These are phyloP conservation scores for Alternaria novae-zelandiae DNA, from an alignment of 2,329 filamentous ascomycete species.

Conservation along the genomic window DNA sequence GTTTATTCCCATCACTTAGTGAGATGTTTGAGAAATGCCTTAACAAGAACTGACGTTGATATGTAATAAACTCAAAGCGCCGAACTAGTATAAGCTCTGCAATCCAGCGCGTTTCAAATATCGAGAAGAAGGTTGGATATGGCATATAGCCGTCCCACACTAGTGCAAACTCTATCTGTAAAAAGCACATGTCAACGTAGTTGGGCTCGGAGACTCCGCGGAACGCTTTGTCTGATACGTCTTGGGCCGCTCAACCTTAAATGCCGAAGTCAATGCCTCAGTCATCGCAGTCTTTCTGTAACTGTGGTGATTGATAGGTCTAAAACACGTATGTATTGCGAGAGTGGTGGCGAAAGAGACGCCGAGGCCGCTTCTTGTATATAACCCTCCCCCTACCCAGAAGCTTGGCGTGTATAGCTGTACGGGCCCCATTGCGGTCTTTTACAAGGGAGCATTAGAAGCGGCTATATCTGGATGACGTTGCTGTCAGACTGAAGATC, in stretches of 20 bases:
- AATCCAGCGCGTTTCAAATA: background rate
- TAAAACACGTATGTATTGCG: background rate
- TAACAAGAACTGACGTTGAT: background rate
- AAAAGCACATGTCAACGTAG: background rate
- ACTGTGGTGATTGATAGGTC: background rate
- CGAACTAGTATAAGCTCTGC: background rate
- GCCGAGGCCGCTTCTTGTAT: background rate
- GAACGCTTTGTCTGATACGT: background rate
- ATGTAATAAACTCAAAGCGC: background rate
- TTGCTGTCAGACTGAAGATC: background rate
- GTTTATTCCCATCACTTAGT: background rate
- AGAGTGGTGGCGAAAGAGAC: background rate
- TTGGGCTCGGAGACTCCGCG: background rate
- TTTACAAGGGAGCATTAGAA: background rate
- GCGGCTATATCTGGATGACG: background rate
- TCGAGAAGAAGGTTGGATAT: background rate
- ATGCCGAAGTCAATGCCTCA: background rate
- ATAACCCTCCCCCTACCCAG: background rate
- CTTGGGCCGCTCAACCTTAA: background rate
- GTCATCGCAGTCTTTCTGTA: background rate
- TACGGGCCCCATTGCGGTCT: background rate
- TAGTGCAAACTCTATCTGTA: background rate
- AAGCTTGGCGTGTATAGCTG: background rate
- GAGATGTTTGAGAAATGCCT: background rate
- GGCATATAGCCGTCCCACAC: background rate